phyloP scores from a whole-genome alignment of 192 early-diverging fungal genomes.

The Coemansia guatemalensis region DNA sequence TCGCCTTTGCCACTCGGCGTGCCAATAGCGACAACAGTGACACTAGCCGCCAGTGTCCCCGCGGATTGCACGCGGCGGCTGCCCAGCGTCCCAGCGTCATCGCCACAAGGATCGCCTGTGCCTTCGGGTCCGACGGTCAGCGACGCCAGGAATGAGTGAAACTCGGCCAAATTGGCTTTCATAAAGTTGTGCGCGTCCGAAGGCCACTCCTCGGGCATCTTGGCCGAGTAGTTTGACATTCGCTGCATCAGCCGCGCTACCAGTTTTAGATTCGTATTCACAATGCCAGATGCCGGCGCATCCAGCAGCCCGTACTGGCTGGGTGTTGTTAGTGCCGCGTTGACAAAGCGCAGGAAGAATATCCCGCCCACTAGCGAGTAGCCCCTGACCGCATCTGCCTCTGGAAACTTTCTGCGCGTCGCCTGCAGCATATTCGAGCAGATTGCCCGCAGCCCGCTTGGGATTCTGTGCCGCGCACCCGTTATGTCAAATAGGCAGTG shows the following conservation, averaged over 20 bases:
- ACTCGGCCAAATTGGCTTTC: constrained; percentile 22
- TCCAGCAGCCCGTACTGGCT: constrained; percentile 41
- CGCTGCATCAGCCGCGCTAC: constrained; percentile 43
- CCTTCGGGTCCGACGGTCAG: constrained; percentile 12
- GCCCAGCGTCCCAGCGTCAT: neutral
- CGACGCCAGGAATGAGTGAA: constrained; percentile 33
- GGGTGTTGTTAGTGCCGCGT: constrained; percentile 42
- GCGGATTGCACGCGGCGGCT: constrained; percentile 7
- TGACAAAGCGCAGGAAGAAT: constrained; percentile 50
- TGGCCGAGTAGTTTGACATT: constrained; percentile 44
- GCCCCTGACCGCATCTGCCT: constrained; percentile 23
- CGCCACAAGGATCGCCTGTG: neutral
- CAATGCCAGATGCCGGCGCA: constrained; percentile 7
- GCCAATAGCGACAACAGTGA: neutral
- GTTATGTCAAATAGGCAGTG: constrained; percentile 44
- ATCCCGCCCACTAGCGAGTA: constrained; percentile 48
- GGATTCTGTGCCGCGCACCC: constrained; percentile 26
- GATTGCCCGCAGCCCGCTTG: constrained; percentile 34
- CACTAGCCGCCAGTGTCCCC: constrained; percentile 2
- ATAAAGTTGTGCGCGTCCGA: constrained; percentile 39
- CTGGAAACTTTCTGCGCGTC: constrained; percentile 28
- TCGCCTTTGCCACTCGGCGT: neutral
- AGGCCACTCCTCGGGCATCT: constrained; percentile 43
- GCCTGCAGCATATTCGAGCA: constrained; percentile 34
- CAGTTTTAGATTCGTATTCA: constrained; percentile 44